A percentile compares a stretch with the other conserved stretches of the same genome.
Conservation (phyloP, 164 flowering plant species). For the Vitis rotundifolia region DNA sequence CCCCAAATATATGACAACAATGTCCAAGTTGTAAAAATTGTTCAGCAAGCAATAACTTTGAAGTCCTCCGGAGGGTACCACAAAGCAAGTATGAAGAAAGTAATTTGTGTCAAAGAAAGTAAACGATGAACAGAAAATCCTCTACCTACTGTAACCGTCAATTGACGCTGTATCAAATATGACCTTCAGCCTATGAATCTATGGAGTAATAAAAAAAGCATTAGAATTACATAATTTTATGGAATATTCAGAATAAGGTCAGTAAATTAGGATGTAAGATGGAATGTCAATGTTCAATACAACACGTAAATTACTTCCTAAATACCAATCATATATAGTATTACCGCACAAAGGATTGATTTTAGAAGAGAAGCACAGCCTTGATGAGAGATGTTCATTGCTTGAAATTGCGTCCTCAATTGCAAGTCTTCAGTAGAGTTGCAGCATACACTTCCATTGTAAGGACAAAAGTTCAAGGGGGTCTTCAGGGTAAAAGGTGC, state of each 20-base stretch:
- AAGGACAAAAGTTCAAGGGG: constrained; percentile 65
- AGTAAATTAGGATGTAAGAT: not conserved
- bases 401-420: constrained; percentile 59
- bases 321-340: constrained; percentile 1
- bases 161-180: too few relatives aligned
- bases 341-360: constrained; percentile 82
- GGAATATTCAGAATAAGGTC: not conserved
- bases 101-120: too few relatives aligned
- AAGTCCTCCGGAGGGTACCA: too few relatives aligned
- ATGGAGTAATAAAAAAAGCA: not conserved
- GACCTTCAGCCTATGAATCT: too few relatives aligned
- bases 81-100: too few relatives aligned
- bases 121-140: too few relatives aligned
- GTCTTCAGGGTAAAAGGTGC: constrained; percentile 49
- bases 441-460: constrained; percentile 81
- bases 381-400: constrained; percentile 68
- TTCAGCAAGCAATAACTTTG: too few relatives aligned
- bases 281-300: not conserved
- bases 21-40: too few relatives aligned
- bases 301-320: not conserved
- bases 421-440: constrained; percentile 44
- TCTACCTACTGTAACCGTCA: too few relatives aligned
- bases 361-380: constrained; percentile 73
- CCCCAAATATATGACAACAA: too few relatives aligned
- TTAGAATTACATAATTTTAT: not conserved